Evolutionary conservation across 352 stramenopile genomes (phyloP), one percentile per base, ranked within the genome.

Genomic region (Albugo laibachii): DNA sequence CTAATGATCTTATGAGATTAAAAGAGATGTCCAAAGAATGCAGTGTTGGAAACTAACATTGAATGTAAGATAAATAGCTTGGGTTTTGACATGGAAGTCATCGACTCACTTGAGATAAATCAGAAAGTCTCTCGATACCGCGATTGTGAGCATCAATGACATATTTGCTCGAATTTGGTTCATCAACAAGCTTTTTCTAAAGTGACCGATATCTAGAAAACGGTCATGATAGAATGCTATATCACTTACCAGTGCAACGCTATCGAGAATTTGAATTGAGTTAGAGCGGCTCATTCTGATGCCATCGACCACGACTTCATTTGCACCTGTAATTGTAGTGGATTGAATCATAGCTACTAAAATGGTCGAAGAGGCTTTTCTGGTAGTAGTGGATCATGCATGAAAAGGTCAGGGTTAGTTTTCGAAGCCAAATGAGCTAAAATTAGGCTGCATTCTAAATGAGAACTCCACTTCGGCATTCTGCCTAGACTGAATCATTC

Each of bases 121-220:
- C 76, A 13, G 47, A 56, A 24, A 85, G 58, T 52, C 80, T 61
- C 16, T 69, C 42, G 14, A 85, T 66, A 5, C 57, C 64, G 20
- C 76, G 69, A 45, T 85, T 83, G 57, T 88, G 73, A 19, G 69
- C 76, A 44, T 88, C 76, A 43, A 88, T 69, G 10, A 59, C 75
- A 52, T 65, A 87, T 41, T 83, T 83, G 59, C 69, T 87, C 38
- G 72, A 87, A 50, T 85, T 87, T 21, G 73, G 63, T 54, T 87
- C 72, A 2, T 56, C 63, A 36, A 57, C 61, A 0, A 87, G 63
- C 41, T 49, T 35, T 34, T 41, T 51, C 64, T 78, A 42, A 11
- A 13, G 16, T 14, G 15, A 15, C 36, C 36, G n/a, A 2, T 1
- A 39, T 43, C n/a, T 27, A 48, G 6, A 13, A n/a, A 36, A 36